These are phyloP conservation scores for Ceratopteris richardii DNA, from an alignment of 75 land plant genomes.

Conservation along the genomic window DNA sequence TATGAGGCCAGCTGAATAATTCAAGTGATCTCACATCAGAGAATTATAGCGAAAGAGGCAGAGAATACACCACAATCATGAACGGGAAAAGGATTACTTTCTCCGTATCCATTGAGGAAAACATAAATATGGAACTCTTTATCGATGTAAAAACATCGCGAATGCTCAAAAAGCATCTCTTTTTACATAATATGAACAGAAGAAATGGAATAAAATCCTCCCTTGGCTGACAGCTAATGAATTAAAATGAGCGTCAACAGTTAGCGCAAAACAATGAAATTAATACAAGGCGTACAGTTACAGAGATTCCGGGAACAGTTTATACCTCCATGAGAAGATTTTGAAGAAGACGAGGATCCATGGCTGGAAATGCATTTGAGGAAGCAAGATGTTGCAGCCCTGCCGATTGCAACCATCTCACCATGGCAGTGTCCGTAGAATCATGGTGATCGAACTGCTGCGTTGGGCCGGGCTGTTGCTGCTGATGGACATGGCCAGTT, in stretches of 20 bases:
- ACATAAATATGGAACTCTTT: neutral
- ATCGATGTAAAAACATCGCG: neutral
- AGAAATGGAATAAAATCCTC: neutral
- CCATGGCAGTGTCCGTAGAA: conserved; percentile 23
- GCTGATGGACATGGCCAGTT: too few relatives aligned
- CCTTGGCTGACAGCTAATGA: neutral
- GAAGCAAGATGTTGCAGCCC: conserved; percentile 37
- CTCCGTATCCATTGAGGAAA: neutral
- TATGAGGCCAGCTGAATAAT: too few relatives aligned
- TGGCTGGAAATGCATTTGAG: conserved; percentile 19
- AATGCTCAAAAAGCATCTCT: neutral
- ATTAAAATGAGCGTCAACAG: neutral
- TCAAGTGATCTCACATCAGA: too few relatives aligned
- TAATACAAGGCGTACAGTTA: neutral
- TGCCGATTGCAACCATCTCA: conserved; percentile 34
- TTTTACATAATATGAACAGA: neutral
- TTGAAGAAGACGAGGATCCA: conserved; percentile 33
- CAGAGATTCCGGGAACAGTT: conserved; percentile 6
- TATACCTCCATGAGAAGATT: conserved; percentile 35
- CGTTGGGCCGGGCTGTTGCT: too few relatives aligned
- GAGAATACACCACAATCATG: neutral
- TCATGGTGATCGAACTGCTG: too few relatives aligned
- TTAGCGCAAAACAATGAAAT: neutral
- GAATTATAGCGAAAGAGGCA: neutral
- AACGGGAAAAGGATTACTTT: neutral